Conservation (phyloP, 345 rosid genomes). For the Citrus cavaleriei region DNA sequence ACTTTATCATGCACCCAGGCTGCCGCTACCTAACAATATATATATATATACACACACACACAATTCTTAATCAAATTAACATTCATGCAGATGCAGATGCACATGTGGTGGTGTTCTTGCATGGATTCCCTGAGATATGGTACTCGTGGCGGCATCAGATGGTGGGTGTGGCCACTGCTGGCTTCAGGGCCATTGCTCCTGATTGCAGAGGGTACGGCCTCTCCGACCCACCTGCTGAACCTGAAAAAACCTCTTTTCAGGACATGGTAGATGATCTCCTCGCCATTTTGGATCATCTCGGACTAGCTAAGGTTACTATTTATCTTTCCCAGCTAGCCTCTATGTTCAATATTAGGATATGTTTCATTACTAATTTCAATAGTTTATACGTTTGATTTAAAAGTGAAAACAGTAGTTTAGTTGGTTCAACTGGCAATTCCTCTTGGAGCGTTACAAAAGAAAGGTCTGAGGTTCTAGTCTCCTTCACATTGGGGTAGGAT, state of each 20-base stretch:
- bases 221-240: conserved; percentile 45
- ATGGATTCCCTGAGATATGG: conserved; percentile 70
- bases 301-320: conserved; percentile 26
- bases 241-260: conserved; percentile 29
- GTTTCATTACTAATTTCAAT: neutral
- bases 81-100: conserved; percentile 17
- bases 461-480: neutral
- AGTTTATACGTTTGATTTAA: neutral
- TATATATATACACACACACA: too few species aligned
- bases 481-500: neutral
- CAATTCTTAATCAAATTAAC: too few species aligned
- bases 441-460: too few species aligned
- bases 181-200: conserved; percentile 47
- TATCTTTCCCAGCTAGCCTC: neutral
- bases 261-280: conserved; percentile 36
- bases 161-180: conserved; percentile 41
- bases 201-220: conserved; percentile 54
- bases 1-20: neutral
- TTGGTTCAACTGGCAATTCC: neutral
- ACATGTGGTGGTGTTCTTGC: conserved; percentile 44
- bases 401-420: neutral
- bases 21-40: too few species aligned
- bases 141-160: conserved; percentile 64
- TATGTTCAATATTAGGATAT: neutral
- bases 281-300: conserved; percentile 38